A percentile compares a stretch with the other conserved stretches of the same genome.
phyloP scores from a whole-genome alignment of 495 filamentous ascomycete genomes.

The Xylaria castorea region DNA sequence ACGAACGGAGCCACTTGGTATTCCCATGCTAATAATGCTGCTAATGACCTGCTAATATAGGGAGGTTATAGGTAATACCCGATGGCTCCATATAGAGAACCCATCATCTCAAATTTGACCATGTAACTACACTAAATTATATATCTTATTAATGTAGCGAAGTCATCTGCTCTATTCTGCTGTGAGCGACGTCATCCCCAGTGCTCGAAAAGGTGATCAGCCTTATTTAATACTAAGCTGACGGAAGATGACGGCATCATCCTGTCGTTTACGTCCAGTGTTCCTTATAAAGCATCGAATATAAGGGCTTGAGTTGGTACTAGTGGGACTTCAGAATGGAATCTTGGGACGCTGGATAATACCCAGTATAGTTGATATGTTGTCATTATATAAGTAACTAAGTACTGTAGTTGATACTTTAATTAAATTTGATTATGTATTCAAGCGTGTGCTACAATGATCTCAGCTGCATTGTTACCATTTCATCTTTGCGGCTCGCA shows the following conservation, averaged over 20 bases:
- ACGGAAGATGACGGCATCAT: conserved; percentile 21
- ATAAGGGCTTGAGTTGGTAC: background rate
- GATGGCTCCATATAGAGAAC: background rate
- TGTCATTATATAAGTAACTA: background rate
- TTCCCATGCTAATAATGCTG: background rate
- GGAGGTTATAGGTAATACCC: background rate
- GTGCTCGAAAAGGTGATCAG: conserved; percentile 8
- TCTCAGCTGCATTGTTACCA: background rate
- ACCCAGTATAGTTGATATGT: background rate
- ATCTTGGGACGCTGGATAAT: background rate
- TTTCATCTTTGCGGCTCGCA: background rate
- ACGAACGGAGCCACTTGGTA: conserved; percentile 14
- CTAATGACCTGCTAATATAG: background rate
- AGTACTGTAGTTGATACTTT: background rate
- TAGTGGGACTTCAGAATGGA: background rate
- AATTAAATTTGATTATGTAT: background rate
- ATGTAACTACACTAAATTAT: background rate
- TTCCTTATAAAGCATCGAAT: background rate
- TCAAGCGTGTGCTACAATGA: background rate
- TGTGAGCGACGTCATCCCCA: background rate
- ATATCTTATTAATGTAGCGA: conserved; percentile 15
- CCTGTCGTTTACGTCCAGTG: background rate
- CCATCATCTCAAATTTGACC: conserved; percentile 13
- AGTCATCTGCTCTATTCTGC: background rate
- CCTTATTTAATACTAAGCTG: conserved; percentile 15